Evolutionary conservation across 106 monocot species (phyloP), one percentile per base, ranked within the genome.

Genomic region (Chionographis japonica): DNA sequence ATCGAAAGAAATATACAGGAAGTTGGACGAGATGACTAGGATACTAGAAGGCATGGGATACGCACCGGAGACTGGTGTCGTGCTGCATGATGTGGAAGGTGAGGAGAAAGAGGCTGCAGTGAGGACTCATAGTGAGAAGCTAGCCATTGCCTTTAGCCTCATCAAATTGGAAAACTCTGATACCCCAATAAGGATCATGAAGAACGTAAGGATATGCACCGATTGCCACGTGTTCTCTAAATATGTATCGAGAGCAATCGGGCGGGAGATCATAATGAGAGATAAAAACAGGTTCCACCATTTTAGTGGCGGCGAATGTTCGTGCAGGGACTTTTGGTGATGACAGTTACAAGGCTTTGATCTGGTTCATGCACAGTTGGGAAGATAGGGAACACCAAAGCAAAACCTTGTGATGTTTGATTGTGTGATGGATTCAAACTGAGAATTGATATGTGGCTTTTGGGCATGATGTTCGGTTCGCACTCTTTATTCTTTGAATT

Each of bases 211-310:
- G 60, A 37, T 73, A 36, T 79, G 79, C 73, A 9, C 13, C 37
- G 79, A 79, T 12, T 79, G 79, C 51, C 74, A 74, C 60, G 38
- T 12, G 6, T 66, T 78, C 72, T 67, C 15, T 41, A 78, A 78
- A 16, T 56, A 54, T 58, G 68, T 52, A 36, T 74, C 74, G 3
- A 68, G 11, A 49, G 73, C 69, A 4, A 2, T 69, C 12, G 53
- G 54, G 19, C 74, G 63, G 51, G 79, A 63, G 35, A 79, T 79
- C 13, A 49, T 79, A 40, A 68, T 79, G 64, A 73, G 79, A 69
- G 79, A 79, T 51, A 79, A 79, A 64, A 79, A 46, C 64, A 68
- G 79, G 66, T 79, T 79, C 49, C 79, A 79, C 54, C 73, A 73
- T 73, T 73, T 79, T 62, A 56, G 37, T 14, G 55, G 73, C 56